Conservation (phyloP, 371 early-diverging fungal genomes). For the Cokeromyces recurvatus region DNA sequence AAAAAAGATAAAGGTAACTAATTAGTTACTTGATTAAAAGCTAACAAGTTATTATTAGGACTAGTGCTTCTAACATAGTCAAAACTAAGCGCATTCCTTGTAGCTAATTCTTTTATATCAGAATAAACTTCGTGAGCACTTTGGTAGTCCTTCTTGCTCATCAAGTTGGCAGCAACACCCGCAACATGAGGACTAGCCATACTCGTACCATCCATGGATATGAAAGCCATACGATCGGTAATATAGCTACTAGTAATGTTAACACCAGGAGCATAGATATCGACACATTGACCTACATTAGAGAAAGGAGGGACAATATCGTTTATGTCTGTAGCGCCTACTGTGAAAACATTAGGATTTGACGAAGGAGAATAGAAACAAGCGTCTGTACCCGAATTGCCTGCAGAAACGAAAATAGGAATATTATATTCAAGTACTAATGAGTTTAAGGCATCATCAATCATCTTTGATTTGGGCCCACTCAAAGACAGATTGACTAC, state of each 20-base stretch:
- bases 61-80: slow-evolving; percentile 5
- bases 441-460: slow-evolving; percentile 34
- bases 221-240: slow-evolving; percentile 19
- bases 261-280: slow-evolving; percentile 49
- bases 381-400: slow-evolving; percentile 62
- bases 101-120: slow-evolving; percentile 9
- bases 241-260: slow-evolving; percentile 48
- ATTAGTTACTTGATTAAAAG: too few species aligned
- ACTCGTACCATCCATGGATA: slow-evolving; percentile 61
- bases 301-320: slow-evolving; percentile 50
- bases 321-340: slow-evolving; percentile 51
- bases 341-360: slow-evolving; percentile 58
- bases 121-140: slow-evolving; percentile 21
- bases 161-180: slow-evolving; percentile 42
- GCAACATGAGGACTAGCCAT: slow-evolving; percentile 75
- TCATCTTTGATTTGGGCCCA: slow-evolving; percentile 35
- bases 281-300: slow-evolving; percentile 53
- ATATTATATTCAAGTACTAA: slow-evolving; percentile 39
- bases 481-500: slow-evolving; percentile 61
- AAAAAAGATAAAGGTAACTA: too few species aligned
- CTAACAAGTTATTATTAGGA: slow-evolving; percentile 15
- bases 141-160: slow-evolving; percentile 17
- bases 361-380: slow-evolving; percentile 70
- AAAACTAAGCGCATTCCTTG: slow-evolving; percentile 14
- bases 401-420: slow-evolving; percentile 65